These are phyloP conservation scores for Neofusicoccum ribis DNA, from an alignment of 2,329 filamentous ascomycete genomes.

Conservation along the genomic window DNA sequence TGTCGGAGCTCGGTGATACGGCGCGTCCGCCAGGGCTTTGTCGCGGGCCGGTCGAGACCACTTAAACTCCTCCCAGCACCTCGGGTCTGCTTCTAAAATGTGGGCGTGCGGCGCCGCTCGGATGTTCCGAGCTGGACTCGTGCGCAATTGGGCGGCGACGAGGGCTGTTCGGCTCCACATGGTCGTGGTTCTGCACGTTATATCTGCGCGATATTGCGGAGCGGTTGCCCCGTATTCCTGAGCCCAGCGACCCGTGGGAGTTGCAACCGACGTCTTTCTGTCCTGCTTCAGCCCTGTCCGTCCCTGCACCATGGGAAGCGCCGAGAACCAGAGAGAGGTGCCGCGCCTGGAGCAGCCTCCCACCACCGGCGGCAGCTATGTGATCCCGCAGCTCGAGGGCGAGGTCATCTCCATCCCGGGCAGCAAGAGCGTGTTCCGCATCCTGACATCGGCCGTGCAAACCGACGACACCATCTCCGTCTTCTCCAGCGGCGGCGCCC, in stretches of 20 bases:
- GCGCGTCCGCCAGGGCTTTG: no score
- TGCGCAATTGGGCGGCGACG: no score
- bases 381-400: constrained; percentile 51
- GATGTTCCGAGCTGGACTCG: constrained; percentile 35
- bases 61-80: no score
- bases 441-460: constrained; percentile 52
- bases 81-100: no score
- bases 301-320: neutral
- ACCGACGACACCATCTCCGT: constrained; percentile 52
- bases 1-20: neutral
- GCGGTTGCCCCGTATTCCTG: no score
- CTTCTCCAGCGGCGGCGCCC: constrained; percentile 48
- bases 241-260: no score
- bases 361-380: constrained; percentile 43
- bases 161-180: no score
- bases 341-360: constrained; percentile 33
- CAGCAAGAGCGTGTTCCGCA: constrained; percentile 53
- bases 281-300: constrained; percentile 11
- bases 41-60: no score
- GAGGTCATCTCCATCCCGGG: constrained; percentile 52
- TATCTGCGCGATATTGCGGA: no score
- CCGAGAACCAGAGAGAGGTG: neutral
- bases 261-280: neutral
- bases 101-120: no score
- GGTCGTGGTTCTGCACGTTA: no score